phyloP scores from a whole-genome alignment of 352 stramenopile genomes.

The Pythium phragmitis region DNA sequence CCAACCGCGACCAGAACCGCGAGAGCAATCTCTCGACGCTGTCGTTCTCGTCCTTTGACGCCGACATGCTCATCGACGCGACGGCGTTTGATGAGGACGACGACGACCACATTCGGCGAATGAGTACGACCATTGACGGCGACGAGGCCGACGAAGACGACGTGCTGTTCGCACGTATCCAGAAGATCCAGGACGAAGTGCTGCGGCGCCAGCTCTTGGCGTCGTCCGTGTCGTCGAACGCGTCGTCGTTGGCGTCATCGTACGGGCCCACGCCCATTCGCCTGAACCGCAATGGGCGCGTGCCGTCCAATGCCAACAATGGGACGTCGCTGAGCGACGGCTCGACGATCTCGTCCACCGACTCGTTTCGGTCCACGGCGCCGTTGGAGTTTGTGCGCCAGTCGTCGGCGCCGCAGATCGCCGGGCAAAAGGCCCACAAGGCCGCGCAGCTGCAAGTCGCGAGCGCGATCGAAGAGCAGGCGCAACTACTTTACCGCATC shows the following conservation, averaged over 20 bases:
- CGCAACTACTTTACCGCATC: constrained; percentile 45
- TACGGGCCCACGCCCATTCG: constrained; percentile 11
- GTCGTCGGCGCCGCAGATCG: background rate
- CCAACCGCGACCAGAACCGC: constrained; percentile 9
- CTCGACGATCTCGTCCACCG: constrained; percentile 23
- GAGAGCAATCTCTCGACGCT: constrained; percentile 21
- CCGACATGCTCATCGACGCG: constrained; percentile 22
- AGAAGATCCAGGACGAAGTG: constrained; percentile 27
- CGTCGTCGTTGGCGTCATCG: constrained; percentile 7
- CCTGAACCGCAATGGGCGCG: constrained; percentile 5
- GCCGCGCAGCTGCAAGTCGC: constrained; percentile 44
- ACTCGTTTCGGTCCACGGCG: constrained; percentile 14
- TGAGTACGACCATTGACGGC: constrained; percentile 10
- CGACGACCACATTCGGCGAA: background rate
- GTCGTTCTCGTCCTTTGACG: constrained; percentile 28
- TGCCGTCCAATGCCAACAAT: constrained; percentile 19
- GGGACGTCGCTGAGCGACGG: constrained; percentile 19
- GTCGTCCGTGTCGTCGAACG: constrained; percentile 19
- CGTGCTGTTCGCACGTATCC: constrained; percentile 21
- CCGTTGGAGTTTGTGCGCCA: background rate
- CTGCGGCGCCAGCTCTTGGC: constrained; percentile 19
- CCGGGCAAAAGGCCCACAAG: constrained; percentile 7
- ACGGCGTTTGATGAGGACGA: constrained; percentile 17
- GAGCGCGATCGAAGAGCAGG: constrained; percentile 54
- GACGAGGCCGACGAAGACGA: constrained; percentile 19